phyloP scores from a whole-genome alignment of 768 basidiomycete genomes.

The Ephemerocybe angulata region DNA sequence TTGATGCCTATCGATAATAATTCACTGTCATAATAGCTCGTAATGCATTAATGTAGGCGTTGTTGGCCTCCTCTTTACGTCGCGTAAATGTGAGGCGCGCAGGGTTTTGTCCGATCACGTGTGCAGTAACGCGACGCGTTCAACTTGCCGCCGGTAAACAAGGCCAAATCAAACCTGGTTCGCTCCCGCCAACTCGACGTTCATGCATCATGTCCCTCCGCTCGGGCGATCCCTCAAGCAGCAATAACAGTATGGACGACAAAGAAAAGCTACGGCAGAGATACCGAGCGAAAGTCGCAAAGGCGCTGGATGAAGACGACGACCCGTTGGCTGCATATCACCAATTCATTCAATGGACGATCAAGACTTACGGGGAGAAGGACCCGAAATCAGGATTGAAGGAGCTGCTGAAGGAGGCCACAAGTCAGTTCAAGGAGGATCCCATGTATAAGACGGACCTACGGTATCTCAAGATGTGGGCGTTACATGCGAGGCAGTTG shows the following conservation, averaged over 20 bases:
- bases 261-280: conserved; percentile 33
- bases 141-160: not conserved
- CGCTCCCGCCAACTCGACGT: too few relatives aligned
- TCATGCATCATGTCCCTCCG: conserved; percentile 20
- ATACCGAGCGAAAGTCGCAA: conserved; percentile 40
- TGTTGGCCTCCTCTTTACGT: too few relatives aligned
- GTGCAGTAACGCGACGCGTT: conserved; percentile 4
- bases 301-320: conserved; percentile 66
- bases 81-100: too few relatives aligned
- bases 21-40: not conserved
- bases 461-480: conserved; percentile 91
- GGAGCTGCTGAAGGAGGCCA: conserved; percentile 81
- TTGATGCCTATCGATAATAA: not conserved
- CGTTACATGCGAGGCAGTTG: conserved; percentile 76
- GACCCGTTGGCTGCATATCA: conserved; percentile 86
- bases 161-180: too few relatives aligned
- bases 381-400: conserved; percentile 69
- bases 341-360: conserved; percentile 86
- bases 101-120: conserved; percentile 3
- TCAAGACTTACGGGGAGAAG: conserved; percentile 71
- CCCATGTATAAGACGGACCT: conserved; percentile 82
- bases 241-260: conserved; percentile 14
- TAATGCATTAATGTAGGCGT: too few relatives aligned
- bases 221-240: conserved; percentile 4
- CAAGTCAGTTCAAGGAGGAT: conserved; percentile 77